These are phyloP conservation scores for Rickenella mellea DNA, from an alignment of 768 basidiomycete species.

Conservation along the genomic window DNA sequence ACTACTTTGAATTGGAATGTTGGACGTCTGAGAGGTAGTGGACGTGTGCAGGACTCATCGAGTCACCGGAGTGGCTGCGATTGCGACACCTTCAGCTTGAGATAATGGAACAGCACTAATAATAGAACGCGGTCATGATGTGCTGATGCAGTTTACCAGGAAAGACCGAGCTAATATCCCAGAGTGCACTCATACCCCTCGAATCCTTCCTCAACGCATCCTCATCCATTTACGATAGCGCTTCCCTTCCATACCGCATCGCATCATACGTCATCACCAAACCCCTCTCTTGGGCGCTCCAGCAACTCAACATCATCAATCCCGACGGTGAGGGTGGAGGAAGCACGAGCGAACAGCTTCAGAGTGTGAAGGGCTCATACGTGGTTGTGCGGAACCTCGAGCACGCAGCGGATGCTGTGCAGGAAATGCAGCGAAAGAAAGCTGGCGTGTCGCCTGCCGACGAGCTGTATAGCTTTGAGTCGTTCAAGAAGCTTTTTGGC, in stretches of 20 bases:
- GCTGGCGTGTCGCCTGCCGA: slow-evolving; percentile 43
- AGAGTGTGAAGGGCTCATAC: slow-evolving; percentile 58
- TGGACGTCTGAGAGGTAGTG: no score
- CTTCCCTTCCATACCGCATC: slow-evolving; percentile 60
- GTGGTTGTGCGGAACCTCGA: slow-evolving; percentile 60
- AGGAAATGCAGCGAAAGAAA: slow-evolving; percentile 31
- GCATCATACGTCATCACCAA: slow-evolving; percentile 64
- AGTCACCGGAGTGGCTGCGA: no score
- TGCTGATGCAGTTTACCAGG: slow-evolving; percentile 2
- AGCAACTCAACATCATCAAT: slow-evolving; percentile 64
- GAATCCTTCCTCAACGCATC: slow-evolving; percentile 45
- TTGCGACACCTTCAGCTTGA: no score
- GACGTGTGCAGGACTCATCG: no score
- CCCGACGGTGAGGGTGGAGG: slow-evolving; percentile 39
- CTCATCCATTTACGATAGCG: slow-evolving; percentile 57
- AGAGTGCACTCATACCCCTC: slow-evolving; percentile 35
- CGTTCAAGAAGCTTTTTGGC: slow-evolving; percentile 55
- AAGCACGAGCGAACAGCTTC: slow-evolving; percentile 38
- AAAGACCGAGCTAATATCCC: slow-evolving; percentile 56
- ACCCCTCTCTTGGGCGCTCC: slow-evolving; percentile 82
- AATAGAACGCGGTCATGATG: background rate
- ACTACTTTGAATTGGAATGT: no score
- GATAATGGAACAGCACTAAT: no score
- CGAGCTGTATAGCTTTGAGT: slow-evolving; percentile 47
- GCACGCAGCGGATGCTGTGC: slow-evolving; percentile 49